A percentile compares a stretch with the other conserved stretches of the same genome.
phyloP scores from a whole-genome alignment of 2,329 filamentous ascomycete genomes.

The Lomentospora prolificans region DNA sequence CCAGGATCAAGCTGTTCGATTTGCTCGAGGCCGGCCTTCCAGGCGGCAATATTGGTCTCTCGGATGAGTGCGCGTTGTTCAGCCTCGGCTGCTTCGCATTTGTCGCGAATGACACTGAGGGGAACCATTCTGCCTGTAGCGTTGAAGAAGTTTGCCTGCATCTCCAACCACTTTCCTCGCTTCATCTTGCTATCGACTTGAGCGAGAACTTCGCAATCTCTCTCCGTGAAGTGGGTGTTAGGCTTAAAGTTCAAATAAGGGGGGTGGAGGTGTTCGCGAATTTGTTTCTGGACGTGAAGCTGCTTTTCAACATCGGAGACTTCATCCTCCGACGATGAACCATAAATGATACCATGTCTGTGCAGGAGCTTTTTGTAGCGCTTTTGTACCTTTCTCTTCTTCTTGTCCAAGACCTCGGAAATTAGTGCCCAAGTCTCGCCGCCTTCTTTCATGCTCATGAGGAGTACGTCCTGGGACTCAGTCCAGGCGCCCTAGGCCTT shows the following conservation, averaged over 20 bases:
- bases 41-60: slow-evolving; percentile 9
- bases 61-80: slow-evolving; percentile 10
- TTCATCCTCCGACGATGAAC: slow-evolving; percentile 3
- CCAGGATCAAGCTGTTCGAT: slow-evolving; percentile 10
- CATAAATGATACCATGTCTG: slow-evolving; percentile 2
- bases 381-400: slow-evolving; percentile 19
- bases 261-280: slow-evolving; percentile 22
- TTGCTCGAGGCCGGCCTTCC: slow-evolving; percentile 7
- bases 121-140: slow-evolving; percentile 31
- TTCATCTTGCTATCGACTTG: slow-evolving; percentile 23
- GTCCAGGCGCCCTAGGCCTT: slow-evolving; percentile 17
- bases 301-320: slow-evolving; percentile 15
- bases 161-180: slow-evolving; percentile 27
- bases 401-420: slow-evolving; percentile 16
- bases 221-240: slow-evolving; percentile 17
- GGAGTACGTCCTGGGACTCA: slow-evolving; percentile 23
- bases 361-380: slow-evolving; percentile 23
- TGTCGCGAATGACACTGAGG: slow-evolving; percentile 24
- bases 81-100: slow-evolving; percentile 21
- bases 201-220: slow-evolving; percentile 26
- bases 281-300: slow-evolving; percentile 21
- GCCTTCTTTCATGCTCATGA: slow-evolving; percentile 24
- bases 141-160: slow-evolving; percentile 34
- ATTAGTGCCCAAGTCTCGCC: slow-evolving; percentile 22
- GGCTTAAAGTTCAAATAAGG: slow-evolving; percentile 13